phyloP scores from a whole-genome alignment of 2,329 filamentous ascomycete genomes.

The Elsinoe necatrix region DNA sequence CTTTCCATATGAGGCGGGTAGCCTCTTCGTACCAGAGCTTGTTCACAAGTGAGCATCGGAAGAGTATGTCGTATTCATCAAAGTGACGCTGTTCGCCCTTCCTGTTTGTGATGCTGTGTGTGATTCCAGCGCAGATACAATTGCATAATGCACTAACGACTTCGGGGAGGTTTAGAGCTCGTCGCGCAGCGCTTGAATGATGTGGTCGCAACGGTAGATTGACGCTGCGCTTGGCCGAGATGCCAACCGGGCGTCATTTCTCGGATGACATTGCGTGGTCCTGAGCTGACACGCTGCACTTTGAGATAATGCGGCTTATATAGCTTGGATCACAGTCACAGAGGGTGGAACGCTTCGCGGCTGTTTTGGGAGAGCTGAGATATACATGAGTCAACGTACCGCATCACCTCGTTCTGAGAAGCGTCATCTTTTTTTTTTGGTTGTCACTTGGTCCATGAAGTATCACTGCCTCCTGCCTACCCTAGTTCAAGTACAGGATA shows the following conservation, averaged over 20 bases:
- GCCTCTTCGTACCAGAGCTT: conserved; percentile 1
- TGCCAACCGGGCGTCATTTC: background rate
- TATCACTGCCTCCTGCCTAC: background rate
- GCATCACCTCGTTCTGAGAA: background rate
- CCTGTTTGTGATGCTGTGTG: background rate
- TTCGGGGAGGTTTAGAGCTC: background rate
- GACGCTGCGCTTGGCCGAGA: background rate
- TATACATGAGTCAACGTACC: background rate
- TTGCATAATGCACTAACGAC: background rate
- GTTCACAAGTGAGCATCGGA: conserved; percentile 2
- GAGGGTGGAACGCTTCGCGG: background rate
- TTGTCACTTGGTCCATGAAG: background rate
- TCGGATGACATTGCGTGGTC: background rate
- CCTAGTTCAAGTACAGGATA: background rate
- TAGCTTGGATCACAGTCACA: background rate
- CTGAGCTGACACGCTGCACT: too few species aligned
- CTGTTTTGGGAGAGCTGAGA: background rate
- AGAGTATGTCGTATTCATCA: background rate
- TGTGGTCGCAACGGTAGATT: background rate
- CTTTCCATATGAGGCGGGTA: background rate
- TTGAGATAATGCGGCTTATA: background rate
- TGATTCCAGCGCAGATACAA: background rate
- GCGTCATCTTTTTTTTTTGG: background rate
- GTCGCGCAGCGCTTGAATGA: background rate
- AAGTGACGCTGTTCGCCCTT: background rate